Base-by-base conservation (phyloP, 805 yeast species). In the Kodamaea jinghongensis region DNA sequence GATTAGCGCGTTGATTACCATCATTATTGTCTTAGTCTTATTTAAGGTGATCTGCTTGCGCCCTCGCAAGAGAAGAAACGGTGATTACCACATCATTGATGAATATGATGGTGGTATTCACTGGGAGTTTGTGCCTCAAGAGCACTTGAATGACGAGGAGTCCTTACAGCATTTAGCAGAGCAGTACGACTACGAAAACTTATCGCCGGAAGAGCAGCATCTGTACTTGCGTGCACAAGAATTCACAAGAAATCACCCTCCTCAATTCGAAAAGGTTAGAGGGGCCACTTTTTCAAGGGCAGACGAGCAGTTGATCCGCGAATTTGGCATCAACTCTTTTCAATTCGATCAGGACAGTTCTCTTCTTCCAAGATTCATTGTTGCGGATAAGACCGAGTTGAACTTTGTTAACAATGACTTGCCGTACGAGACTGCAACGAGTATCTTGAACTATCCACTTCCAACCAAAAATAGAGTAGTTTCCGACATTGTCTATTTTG, bases 401-500 rank as follows among this genome's bases (percentile, higher is more conserved):
- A 49, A 49, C 45, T 69, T 69, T 39, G 36, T 51, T 29, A 59
- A 65, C 32, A 67, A 67, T 43, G 70, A 63, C 39, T 38, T 54
- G 7, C 67, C 72, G 6, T 69, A 66, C 50, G 58, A 67, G 9
- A 65, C 71, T 2, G 59, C 66, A 11, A 64, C 73, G 1, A 48
- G 71, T n/a, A 58, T 59, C 16, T 51, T 69, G 28, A 68, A 68
- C 47, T 65, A 58, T 34, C 55, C 70, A 8, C 54, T 67, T 28
- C 74, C 74, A 4, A 60, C 61, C 2, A 61, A 56, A 36, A 56
- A 60, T 45, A 41, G 73, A 40, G 16, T 38, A 10, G 47, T 46
- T 30, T 55, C 67, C 14, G 72, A 70, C 44, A 62, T 65, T 13
- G 76, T 82, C 6, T 85, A 85, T 54, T 85, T 82, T 54, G 95